These are phyloP conservation scores for Mollisiaceae sp. DNA, from an alignment of 2,329 filamentous ascomycete species.

Conservation along the genomic window DNA sequence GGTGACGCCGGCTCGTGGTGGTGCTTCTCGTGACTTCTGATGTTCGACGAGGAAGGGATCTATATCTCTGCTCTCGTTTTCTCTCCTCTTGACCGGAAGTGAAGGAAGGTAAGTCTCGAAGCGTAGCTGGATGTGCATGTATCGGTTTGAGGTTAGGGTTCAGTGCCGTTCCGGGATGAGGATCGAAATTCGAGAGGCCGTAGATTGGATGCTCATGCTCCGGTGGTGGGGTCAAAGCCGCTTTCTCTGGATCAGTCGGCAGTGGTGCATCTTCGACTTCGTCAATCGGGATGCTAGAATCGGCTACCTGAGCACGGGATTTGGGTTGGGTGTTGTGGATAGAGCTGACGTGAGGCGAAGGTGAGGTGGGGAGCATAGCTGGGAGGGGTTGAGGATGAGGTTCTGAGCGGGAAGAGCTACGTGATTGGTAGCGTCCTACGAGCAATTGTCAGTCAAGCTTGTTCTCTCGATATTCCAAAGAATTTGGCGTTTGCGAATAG, in stretches of 20 bases:
- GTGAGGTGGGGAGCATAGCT: neutral
- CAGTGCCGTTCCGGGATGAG: slow-evolving; percentile 17
- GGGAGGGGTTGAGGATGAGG: slow-evolving; percentile 2
- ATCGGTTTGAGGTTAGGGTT: slow-evolving; percentile 16
- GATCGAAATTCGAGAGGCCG: slow-evolving; percentile 16
- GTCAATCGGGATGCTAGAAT: neutral
- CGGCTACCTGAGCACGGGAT: neutral
- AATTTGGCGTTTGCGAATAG: neutral
- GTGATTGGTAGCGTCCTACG: slow-evolving; percentile 22
- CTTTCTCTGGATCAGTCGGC: slow-evolving; percentile 26
- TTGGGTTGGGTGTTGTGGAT: neutral
- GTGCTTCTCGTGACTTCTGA: neutral
- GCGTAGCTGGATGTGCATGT: neutral
- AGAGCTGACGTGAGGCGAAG: slow-evolving; percentile 15
- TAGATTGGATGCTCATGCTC: slow-evolving; percentile 29
- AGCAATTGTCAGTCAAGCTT: neutral
- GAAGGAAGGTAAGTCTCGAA: slow-evolving; percentile 15
- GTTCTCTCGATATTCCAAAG: no score
- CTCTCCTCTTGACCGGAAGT: neutral
- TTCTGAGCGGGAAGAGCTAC: neutral
- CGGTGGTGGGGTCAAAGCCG: slow-evolving; percentile 24
- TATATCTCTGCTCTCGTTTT: neutral
- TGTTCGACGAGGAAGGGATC: neutral
- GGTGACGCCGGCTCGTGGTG: neutral
- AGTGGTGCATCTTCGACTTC: neutral